phyloP scores from a whole-genome alignment of 768 basidiomycete genomes.

The Pleurotus tuoliensis region DNA sequence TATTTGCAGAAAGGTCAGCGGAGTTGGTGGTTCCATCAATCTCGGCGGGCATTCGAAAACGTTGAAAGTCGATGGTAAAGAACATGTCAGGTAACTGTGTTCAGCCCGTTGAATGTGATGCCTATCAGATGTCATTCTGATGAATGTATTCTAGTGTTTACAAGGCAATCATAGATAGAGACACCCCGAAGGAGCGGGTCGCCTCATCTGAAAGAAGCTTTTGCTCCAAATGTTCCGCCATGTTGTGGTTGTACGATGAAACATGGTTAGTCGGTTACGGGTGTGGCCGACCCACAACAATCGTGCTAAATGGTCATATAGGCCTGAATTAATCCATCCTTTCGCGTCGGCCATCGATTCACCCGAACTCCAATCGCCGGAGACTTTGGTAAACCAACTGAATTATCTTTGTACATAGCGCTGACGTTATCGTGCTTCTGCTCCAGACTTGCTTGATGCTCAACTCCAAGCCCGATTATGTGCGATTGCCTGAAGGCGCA shows the following conservation, averaged over 20 bases:
- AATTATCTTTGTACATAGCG: background rate
- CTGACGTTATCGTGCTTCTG: background rate
- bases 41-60: conserved; percentile 54
- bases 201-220: conserved; percentile 60
- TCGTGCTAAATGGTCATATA: conserved; percentile 14
- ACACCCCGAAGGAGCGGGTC: conserved; percentile 40
- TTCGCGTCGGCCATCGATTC: conserved; percentile 66
- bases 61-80: conserved; percentile 50
- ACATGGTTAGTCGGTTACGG: conserved; percentile 35
- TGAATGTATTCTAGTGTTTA: conserved; percentile 39
- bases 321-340: conserved; percentile 64
- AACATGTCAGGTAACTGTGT: conserved; percentile 46
- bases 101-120: background rate
- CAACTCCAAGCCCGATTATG: conserved; percentile 54
- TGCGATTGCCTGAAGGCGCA: conserved; percentile 57
- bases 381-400: conserved; percentile 41
- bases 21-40: conserved; percentile 61
- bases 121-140: background rate
- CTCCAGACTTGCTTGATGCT: conserved; percentile 41
- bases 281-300: no score
- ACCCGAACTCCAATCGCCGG: conserved; percentile 49
- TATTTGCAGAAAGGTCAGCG: conserved; percentile 70
- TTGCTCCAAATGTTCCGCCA: conserved; percentile 58
- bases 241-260: conserved; percentile 64
- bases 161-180: conserved; percentile 58